phyloP scores from a whole-genome alignment of 164 flowering plant genomes.

The Houttuynia cordata region DNA sequence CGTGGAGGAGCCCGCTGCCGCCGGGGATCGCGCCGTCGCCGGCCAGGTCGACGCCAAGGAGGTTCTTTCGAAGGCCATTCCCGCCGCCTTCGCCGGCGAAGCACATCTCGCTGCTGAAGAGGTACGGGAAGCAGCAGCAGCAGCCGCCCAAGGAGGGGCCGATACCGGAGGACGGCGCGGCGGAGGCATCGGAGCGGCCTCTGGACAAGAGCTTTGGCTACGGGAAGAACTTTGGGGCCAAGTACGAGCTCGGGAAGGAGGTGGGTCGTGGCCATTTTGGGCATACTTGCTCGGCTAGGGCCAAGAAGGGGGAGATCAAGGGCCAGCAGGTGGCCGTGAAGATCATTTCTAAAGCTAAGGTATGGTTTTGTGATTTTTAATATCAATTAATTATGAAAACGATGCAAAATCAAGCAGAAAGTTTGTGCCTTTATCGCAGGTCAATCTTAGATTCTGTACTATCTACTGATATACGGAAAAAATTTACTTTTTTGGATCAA shows the following conservation, averaged over 20 bases:
- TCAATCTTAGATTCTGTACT: too few species aligned
- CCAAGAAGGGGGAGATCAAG: slow-evolving; percentile 71
- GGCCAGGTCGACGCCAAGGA: slow-evolving; percentile 52
- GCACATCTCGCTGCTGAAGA: slow-evolving; percentile 68
- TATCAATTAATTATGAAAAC: neutral
- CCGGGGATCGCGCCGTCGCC: slow-evolving; percentile 70
- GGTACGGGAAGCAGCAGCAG: slow-evolving; percentile 29
- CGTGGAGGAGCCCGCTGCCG: slow-evolving; percentile 74
- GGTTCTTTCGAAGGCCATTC: slow-evolving; percentile 70
- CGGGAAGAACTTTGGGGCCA: slow-evolving; percentile 67
- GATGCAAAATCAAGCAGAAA: neutral
- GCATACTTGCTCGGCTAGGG: slow-evolving; percentile 78
- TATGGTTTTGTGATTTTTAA: slow-evolving; percentile 15
- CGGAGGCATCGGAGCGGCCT: slow-evolving; percentile 22
- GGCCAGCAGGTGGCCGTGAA: slow-evolving; percentile 78
- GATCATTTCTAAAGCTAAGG: slow-evolving; percentile 94
- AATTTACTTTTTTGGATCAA: too few species aligned
- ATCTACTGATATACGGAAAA: too few species aligned
- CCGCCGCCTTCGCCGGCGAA: slow-evolving; percentile 99
- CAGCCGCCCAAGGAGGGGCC: slow-evolving; percentile 55
- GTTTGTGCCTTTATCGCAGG: neutral
- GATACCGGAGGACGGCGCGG: slow-evolving; percentile 67
- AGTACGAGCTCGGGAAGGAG: slow-evolving; percentile 90
- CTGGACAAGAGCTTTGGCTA: slow-evolving; percentile 92
- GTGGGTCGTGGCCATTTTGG: slow-evolving; percentile 98